Evolutionary conservation across 192 early-diverging fungal genomes (phyloP), one percentile per base, ranked within the genome.

Genomic region (Piromyces sp.): DNA sequence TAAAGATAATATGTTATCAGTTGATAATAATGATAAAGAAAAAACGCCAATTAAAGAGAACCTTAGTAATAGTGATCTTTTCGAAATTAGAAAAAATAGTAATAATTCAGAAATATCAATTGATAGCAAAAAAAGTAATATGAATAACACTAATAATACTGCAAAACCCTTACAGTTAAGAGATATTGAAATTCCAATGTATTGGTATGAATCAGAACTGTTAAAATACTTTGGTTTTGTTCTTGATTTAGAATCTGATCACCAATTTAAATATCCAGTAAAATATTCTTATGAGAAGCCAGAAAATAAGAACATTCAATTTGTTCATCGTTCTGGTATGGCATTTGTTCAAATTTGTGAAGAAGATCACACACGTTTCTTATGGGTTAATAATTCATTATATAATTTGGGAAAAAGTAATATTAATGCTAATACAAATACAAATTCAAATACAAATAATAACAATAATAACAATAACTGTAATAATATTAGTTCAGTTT

Each of bases 181-280:
- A n/a, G 51, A 68, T 68, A 68, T 68, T n/a, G 51, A 68, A n/a
- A 79, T 94, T 17, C 89, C 90, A 15, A 82, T 87, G 15, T 87
- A 90, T 29, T 92, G 92, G 82, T 97, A 93, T 84, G 92, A 95
- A 82, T 92, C 90, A 30, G 96, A 94, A 84, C 86, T 97, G 29
- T 87, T 96, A n/a, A 89, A 92, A 79, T 86, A 87, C 14, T 91
- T 94, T 83, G 93, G 92, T 28, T 99, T 97, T 88, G 89, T 99
- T 29, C 88, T 97, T 22, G 97, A 99, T 85, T 90, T 95, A n/a
- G 97, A 99, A 84, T 92, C 95, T 1, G 96, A 98, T 83, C 78
- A 83, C 30, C 81, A 84, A 30, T 96, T 95, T 82, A 86, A 88
- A 28, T 86, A 87, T 13, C 82, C 89, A 0, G 87, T 91, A 13